These are phyloP conservation scores for Singerocomus inundabilis DNA, from an alignment of 1,284 basidiomycete species.

Conservation along the genomic window DNA sequence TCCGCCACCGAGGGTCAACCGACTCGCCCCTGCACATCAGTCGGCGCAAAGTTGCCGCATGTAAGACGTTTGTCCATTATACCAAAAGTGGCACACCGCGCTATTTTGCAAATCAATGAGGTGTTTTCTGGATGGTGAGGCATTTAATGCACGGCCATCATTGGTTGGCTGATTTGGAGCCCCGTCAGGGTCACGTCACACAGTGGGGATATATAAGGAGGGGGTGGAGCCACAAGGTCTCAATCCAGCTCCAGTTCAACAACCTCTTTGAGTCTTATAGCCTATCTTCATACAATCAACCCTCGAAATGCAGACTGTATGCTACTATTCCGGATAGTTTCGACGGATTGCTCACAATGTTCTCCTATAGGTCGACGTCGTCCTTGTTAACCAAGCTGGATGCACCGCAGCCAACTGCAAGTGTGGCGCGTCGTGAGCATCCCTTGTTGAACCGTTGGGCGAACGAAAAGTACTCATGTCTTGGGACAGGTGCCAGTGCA, in stretches of 20 bases:
- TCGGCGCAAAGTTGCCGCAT: too few relatives aligned
- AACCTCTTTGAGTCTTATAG: not conserved
- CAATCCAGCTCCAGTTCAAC: not conserved
- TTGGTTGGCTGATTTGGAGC: too few relatives aligned
- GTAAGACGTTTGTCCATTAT: too few relatives aligned
- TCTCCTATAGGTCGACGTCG: not conserved
- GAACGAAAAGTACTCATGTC: not conserved
- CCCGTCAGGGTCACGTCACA: too few relatives aligned
- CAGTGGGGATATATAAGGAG: too few relatives aligned
- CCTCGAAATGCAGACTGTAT: conserved; percentile 2
- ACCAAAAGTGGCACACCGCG: too few relatives aligned
- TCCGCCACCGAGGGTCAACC: too few relatives aligned
- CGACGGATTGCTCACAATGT: not conserved
- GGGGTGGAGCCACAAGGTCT: too few relatives aligned
- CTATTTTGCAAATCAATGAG: too few relatives aligned
- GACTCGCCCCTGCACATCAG: too few relatives aligned
- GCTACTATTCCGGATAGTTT: not conserved
- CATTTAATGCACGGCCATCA: too few relatives aligned
- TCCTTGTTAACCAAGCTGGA: conserved; percentile 6
- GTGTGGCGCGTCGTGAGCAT: conserved; percentile 7
- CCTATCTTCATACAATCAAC: not conserved
- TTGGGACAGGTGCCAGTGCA: conserved; percentile 16
- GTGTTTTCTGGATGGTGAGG: too few relatives aligned
- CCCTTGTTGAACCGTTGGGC: not conserved
- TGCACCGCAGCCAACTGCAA: not conserved